Evolutionary conservation across 2,329 filamentous ascomycete species (phyloP).

Genomic region (Blastomyces parvus): DNA sequence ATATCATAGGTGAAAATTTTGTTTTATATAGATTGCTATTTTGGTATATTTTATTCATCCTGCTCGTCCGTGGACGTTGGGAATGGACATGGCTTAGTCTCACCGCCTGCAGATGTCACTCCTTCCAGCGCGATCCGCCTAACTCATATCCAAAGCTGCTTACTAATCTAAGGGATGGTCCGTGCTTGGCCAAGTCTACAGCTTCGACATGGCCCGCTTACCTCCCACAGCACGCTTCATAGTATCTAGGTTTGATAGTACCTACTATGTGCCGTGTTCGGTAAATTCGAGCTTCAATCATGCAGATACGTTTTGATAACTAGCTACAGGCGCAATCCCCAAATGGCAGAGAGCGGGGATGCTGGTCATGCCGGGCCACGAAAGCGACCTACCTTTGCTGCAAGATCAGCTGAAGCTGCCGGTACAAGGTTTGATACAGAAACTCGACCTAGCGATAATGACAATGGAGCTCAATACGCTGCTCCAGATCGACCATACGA

Average conservation of each 20-base stretch:
- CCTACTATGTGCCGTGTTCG: background rate
- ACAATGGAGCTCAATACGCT: constrained; percentile 18
- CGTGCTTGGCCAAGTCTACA: too few species aligned
- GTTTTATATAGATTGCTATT: background rate
- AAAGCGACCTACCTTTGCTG: constrained; percentile 32
- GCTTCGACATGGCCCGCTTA: too few species aligned
- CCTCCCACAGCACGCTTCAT: too few species aligned
- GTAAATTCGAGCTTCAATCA: background rate
- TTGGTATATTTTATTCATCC: too few species aligned
- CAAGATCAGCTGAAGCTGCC: constrained; percentile 32
- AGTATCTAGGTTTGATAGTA: too few species aligned
- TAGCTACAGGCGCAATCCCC: background rate
- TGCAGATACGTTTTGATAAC: constrained; percentile 8
- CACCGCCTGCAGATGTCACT: too few species aligned
- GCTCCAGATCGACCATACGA: constrained; percentile 4
- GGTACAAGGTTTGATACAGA: constrained; percentile 27
- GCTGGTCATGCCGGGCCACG: constrained; percentile 18
- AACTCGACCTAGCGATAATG: constrained; percentile 19
- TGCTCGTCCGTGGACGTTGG: too few species aligned
- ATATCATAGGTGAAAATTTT: too few species aligned
- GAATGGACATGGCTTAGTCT: too few species aligned
- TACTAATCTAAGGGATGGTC: too few species aligned
- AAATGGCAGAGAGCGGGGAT: constrained; percentile 2
- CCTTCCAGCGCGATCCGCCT: too few species aligned
- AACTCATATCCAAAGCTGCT: too few species aligned